These are phyloP conservation scores for Bothia castanella DNA, from an alignment of 1,284 basidiomycete genomes.

Conservation along the genomic window DNA sequence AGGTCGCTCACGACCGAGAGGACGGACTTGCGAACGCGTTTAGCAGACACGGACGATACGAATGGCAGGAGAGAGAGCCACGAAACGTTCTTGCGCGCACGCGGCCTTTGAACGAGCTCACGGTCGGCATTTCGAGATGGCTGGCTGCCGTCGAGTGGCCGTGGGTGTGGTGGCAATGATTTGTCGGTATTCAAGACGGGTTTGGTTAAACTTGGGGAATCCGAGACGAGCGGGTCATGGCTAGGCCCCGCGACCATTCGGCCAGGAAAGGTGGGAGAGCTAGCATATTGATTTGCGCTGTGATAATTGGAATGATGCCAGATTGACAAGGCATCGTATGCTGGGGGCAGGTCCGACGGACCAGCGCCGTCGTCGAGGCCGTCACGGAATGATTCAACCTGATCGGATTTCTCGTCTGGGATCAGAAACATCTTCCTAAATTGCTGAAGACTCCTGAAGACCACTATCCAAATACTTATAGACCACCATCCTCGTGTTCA, in stretches of 20 bases:
- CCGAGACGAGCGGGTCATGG: background rate
- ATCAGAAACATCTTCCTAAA: too few species aligned
- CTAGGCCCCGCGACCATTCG: background rate
- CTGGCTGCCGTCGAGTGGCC: background rate
- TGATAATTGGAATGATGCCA: constrained; percentile 1
- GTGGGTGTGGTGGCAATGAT: background rate
- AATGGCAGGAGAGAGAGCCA: constrained; percentile 35
- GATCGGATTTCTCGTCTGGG: background rate
- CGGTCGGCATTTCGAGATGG: background rate
- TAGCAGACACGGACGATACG: constrained; percentile 35
- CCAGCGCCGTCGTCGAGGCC: background rate
- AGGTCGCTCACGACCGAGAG: constrained; percentile 47
- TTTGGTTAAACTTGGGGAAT: background rate
- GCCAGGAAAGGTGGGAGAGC: background rate
- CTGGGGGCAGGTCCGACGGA: constrained; percentile 16
- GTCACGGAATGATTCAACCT: background rate
- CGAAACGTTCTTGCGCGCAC: constrained; percentile 12
- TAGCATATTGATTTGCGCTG: background rate
- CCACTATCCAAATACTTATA: too few species aligned
- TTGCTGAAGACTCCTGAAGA: too few species aligned
- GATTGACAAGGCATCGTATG: constrained; percentile 18
- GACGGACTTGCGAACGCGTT: constrained; percentile 41
- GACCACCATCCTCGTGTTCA: too few species aligned
- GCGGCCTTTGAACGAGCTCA: background rate
- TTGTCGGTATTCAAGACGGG: background rate